Percentiles rank a stretch among this genome's conserved stretches.
Conservation (phyloP, 2,329 filamentous ascomycete species). For the Trichoderma koningii region DNA sequence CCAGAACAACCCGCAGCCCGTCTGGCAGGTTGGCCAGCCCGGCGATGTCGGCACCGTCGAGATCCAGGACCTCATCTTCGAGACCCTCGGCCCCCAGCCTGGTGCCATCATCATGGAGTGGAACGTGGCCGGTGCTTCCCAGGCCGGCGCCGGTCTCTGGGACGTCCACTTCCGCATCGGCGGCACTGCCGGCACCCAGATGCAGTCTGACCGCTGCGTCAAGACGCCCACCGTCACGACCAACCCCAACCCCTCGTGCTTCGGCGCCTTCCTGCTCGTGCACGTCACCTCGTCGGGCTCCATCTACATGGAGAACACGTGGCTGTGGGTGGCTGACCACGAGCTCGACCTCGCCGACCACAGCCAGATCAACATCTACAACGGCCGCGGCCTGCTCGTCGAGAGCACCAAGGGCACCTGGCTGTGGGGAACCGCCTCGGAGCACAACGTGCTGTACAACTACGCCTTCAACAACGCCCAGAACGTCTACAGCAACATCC, state of each 20-base stretch:
- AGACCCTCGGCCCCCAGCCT: constrained; percentile 78
- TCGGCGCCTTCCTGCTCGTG: constrained; percentile 71
- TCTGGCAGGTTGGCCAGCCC: constrained; percentile 78
- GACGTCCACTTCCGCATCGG: constrained; percentile 95
- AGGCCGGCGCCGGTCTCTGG: constrained; percentile 81
- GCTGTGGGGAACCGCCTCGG: constrained; percentile 75
- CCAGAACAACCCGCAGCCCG: constrained; percentile 73
- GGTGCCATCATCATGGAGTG: constrained; percentile 91
- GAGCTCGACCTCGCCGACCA: constrained; percentile 75
- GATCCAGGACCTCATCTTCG: constrained; percentile 84
- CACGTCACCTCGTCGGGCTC: constrained; percentile 65
- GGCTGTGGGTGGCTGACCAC: constrained; percentile 91
- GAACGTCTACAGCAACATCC: constrained; percentile 78
- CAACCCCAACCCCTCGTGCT: constrained; percentile 65
- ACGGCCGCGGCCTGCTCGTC: constrained; percentile 79
- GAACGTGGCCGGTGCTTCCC: constrained; percentile 71
- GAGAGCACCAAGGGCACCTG: constrained; percentile 75
- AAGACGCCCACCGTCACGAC: constrained; percentile 71
- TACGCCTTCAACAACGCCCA: constrained; percentile 79
- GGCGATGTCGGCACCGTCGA: constrained; percentile 81
- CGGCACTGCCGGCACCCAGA: constrained; percentile 78
- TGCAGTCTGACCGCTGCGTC: constrained; percentile 77
- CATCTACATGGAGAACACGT: constrained; percentile 84
- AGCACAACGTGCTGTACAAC: constrained; percentile 72
- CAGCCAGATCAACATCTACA: constrained; percentile 84